Base-by-base conservation (phyloP, 2,329 filamentous ascomycete species). In the Macrophomina phaseolina region DNA sequence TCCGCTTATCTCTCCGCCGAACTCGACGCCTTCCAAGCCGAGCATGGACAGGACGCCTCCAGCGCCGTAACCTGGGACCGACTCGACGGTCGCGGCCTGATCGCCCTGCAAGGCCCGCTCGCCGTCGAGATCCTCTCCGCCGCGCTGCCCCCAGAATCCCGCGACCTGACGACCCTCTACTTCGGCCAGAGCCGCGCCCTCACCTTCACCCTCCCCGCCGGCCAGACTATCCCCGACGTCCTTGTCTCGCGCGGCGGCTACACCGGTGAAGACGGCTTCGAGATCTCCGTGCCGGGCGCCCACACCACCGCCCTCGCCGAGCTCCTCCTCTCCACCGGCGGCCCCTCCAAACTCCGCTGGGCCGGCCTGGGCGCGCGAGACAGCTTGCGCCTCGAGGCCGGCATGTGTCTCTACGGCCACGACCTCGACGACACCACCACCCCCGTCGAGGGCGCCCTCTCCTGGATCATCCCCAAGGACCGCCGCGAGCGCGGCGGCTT, bases 351-450 rank as follows among this genome's bases (percentile, higher is more conserved):
- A 11, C 83, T 97, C 16, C 90, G 91, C 74, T 86, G 97, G 53
- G 93, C 94, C 1, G 95, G 95, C 3, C 86, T 99, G 0, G 95
- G 94, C 9, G 93, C 95, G 2, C 88, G 95, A 70, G 95, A 99
- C 79, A 96, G 91, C 69, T 87, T 99, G 68, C 90, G 95, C 55
- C 88, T 99, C 36, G 95, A 99, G 82, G 95, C 95, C 0, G 95
- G 95, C 68, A 97, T 99, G 94, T 99, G 95, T 80, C 86, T 99
- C n/a, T 99, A 99, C 81, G 95, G 95, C n/a, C 93, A 98, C 81
- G 95, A 99, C 78, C 87, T 99, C 45, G 89, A 96, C 77, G 94
- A 97, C 67, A 83, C 82, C 0, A 90, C 87, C 11, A 91, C 90
- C 1, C 90, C 90, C 1, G 88, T 90, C 4, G 86, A 89, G 75